phyloP scores from a whole-genome alignment of 1,284 basidiomycete species.

The Schizophyllum amplum region DNA sequence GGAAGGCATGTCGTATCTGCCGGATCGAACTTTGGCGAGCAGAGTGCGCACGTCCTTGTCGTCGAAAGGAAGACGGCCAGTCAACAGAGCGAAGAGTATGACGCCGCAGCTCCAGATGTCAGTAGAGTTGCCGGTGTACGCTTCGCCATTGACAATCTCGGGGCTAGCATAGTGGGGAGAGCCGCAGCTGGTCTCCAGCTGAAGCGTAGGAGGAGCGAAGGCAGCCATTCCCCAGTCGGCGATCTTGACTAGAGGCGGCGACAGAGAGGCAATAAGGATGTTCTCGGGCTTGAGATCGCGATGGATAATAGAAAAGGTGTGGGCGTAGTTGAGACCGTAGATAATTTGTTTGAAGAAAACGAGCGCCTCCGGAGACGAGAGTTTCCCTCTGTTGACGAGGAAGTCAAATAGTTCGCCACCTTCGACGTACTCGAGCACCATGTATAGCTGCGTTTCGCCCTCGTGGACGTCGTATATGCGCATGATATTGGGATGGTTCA shows the following conservation, averaged over 20 bases:
- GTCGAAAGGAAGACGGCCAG: conserved; percentile 84
- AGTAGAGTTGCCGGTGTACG: conserved; percentile 89
- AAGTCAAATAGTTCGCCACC: conserved; percentile 99
- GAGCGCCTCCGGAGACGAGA: conserved; percentile 79
- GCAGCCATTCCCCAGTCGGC: conserved; percentile 99
- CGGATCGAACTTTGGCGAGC: conserved; percentile 85
- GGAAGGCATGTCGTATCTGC: conserved; percentile 76
- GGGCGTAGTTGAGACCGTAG: conserved; percentile 94
- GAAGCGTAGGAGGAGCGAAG: conserved; percentile 69
- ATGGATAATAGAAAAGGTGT: conserved; percentile 98
- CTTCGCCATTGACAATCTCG: conserved; percentile 93
- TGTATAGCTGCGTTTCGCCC: conserved; percentile 85
- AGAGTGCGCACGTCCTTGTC: conserved; percentile 79
- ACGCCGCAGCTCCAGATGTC: conserved; percentile 96
- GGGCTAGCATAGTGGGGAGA: conserved; percentile 98
- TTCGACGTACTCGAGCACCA: conserved; percentile 95
- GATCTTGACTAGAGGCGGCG: conserved; percentile 88
- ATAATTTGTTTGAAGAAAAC: conserved; percentile 98
- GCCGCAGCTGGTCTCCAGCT: conserved; percentile 95
- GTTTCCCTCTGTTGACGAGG: conserved; percentile 82
- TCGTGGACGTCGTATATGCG: conserved; percentile 97
- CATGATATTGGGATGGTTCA: conserved; percentile 96
- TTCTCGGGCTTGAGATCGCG: conserved; percentile 99
- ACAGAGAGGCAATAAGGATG: conserved; percentile 79
- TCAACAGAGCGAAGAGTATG: conserved; percentile 83